Base-by-base conservation (phyloP, 2,329 filamentous ascomycete species). In the Domatiomyces globalis region DNA sequence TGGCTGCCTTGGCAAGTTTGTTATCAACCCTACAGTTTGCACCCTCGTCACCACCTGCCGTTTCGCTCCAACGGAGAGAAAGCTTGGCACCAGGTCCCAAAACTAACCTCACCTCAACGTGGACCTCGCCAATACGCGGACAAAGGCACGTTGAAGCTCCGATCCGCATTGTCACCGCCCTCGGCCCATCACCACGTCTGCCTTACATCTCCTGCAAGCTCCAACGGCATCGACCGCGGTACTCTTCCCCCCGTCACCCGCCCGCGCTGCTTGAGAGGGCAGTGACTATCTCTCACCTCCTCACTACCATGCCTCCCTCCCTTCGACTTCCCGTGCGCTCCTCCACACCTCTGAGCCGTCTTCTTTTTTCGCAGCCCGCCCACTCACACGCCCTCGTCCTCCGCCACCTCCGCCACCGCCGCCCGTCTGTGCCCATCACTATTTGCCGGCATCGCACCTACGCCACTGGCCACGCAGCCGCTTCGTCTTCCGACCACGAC, bases 1-100 rank as follows among this genome's bases (percentile, higher is more conserved):
- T 25, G 22, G 22, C 89, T n/a, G n/a, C 22, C 22, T 25, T 25
- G 22, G 22, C 22, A 25, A 25, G 22, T 25, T 25, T 25, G 22
- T 6, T 25, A 3, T 25, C 22, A 6, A 3, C 22, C 22, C 6
- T 6, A 4, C 22, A 6, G 22, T 25, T 25, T 25, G 22, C 22
- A 3, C 22, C 22, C 3, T 25, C 22, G 22, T 25, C 22, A 25
- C 22, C 22, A 6, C 22, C 22, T 25, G 22, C 22, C 22, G 22
- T 25, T 25, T 25, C 22, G 3, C 22, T 25, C 22, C 22, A 6
- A 25, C 3, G 3, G 22, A 6, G 22, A 25, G 22, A 25, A 25
- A 25, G 22, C 33, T 39, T 39, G 33, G 33, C 33, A 10, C 33
- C 15, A 9, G 15, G 12, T 15, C 33, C 33, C 33, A 39, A 39